Evolutionary conservation across 2,329 filamentous ascomycete genomes (phyloP), one percentile per base, ranked within the genome.

Genomic region (Microdochium bolleyi): DNA sequence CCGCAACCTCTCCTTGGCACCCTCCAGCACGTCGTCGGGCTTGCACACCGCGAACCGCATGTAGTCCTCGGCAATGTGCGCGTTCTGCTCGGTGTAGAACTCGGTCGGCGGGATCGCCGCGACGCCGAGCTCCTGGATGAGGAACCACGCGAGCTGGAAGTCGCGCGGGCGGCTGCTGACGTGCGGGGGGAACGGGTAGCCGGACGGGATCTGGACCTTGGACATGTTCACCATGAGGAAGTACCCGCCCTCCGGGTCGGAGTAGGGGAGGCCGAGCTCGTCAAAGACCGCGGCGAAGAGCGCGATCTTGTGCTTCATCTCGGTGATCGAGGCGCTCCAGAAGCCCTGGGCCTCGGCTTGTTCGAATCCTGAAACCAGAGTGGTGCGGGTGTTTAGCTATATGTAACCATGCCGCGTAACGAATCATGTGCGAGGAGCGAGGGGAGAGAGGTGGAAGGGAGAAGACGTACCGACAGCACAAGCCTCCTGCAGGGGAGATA

Each of bases 21-120:
- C 80, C 67, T 92, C 88, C 22, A 94, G 71, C 37, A 97, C 83
- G 46, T 89, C 82, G 64, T 99, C 91, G 32, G 92, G 83, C 77
- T 99, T 99, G 75, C 94, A 99, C 1, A 99, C 91, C 0, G 94
- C 94, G 67, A 97, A 97, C 24, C 94, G 80, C 63, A 99, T 78
- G 73, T 95, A 99, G 62, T 97, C 87, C 75, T 96, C 89, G 0
- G 89, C 94, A 61, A 96, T 83, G 62, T 88, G 83, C 25, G 88
- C 83, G 64, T 96, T 96, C 46, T 70, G 73, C 19, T 89, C 85
- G 0, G 92, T 96, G 68, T 96, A 97, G 70, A 99, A 99, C 70
- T 99, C 94, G 0, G 92, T 96, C 0, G 94, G 94, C 19, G 94
- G 94, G 57, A 99, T 96, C 9, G 92, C 92, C 2, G 94, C 94